A percentile compares a stretch with the other conserved stretches of the same genome.
Conservation (phyloP, 352 stramenopile genomes). For the Phytopythium delawarense region DNA sequence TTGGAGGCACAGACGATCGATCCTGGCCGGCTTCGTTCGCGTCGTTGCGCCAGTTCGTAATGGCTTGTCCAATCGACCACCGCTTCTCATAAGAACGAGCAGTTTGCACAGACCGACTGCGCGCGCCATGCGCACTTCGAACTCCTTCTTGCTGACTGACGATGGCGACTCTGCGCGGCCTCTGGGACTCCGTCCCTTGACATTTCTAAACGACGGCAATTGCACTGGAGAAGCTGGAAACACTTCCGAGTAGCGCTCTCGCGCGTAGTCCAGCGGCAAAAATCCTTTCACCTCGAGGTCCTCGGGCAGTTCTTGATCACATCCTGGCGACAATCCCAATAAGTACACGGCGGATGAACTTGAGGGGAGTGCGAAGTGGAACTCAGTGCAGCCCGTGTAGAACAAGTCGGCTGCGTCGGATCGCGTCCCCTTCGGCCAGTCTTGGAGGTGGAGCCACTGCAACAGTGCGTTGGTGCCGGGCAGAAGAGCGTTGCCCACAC, state of each 20-base stretch:
- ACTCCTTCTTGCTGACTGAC: background rate
- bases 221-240: background rate
- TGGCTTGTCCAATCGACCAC: background rate
- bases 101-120: background rate
- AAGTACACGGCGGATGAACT: constrained; percentile 12
- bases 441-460: constrained; percentile 37
- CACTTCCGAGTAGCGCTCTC: background rate
- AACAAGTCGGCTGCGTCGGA: constrained; percentile 9
- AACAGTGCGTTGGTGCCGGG: constrained; percentile 33
- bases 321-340: background rate
- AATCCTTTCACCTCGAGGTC: constrained; percentile 39
- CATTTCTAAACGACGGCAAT: background rate
- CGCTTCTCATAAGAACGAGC: background rate
- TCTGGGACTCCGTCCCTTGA: background rate
- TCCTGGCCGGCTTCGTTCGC: background rate
- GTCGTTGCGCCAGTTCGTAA: background rate
- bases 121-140: constrained; percentile 5
- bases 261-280: constrained; percentile 17
- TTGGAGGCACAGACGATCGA: constrained; percentile 17
- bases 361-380: constrained; percentile 10
- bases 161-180: background rate
- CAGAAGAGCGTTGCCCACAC: constrained; percentile 31
- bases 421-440: constrained; percentile 14
- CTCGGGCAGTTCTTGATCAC: constrained; percentile 22
- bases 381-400: constrained; percentile 5